A percentile compares a stretch with the other conserved stretches of the same genome.
These are phyloP conservation scores for Rhododendron mucronatum DNA, from an alignment of 148 eudicot species.

Conservation along the genomic window DNA sequence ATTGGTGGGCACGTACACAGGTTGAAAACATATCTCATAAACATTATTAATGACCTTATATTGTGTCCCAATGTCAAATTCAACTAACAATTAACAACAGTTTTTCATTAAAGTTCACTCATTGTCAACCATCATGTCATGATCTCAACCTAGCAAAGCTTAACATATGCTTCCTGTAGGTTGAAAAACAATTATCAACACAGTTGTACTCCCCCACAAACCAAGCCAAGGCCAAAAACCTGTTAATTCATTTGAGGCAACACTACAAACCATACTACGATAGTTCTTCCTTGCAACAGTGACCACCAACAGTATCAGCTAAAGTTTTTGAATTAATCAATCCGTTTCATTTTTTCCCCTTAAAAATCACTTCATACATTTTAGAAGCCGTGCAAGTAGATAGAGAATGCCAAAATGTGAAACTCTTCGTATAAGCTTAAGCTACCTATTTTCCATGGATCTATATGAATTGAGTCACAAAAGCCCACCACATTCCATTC, in stretches of 20 bases:
- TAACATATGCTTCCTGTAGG: background rate
- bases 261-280: background rate
- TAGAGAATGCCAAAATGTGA: background rate
- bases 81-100: background rate
- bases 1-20: background rate
- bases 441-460: background rate
- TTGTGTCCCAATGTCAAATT: background rate
- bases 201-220: background rate
- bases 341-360: background rate
- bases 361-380: background rate
- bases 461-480: background rate
- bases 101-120: background rate
- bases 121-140: background rate
- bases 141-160: background rate
- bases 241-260: background rate
- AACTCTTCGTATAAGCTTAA: background rate
- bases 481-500: background rate
- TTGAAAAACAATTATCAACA: background rate
- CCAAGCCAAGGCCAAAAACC: background rate
- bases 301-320: background rate
- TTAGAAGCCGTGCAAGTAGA: background rate
- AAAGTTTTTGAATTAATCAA: background rate
- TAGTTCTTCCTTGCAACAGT: background rate
- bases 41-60: background rate
- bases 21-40: background rate